These are phyloP conservation scores for Ochetophila trinervis DNA, from an alignment of 306 rosid genomes.

Conservation along the genomic window DNA sequence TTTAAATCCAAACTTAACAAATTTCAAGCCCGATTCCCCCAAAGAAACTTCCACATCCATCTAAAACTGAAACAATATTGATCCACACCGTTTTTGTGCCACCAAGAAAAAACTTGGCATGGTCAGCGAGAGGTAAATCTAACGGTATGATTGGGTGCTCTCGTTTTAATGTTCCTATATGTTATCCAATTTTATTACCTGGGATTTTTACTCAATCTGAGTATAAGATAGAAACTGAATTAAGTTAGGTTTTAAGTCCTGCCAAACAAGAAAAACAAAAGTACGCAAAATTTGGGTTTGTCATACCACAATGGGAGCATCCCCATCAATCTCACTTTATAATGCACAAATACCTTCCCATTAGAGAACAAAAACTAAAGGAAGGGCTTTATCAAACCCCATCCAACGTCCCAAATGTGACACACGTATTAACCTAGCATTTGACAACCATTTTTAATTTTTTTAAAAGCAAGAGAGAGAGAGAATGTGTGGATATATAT, in stretches of 20 bases:
- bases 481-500: too few species aligned
- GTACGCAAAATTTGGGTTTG: background rate
- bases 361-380: slow-evolving; percentile 7
- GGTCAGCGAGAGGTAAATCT: too few species aligned
- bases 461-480: too few species aligned
- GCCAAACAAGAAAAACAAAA: slow-evolving; percentile 18
- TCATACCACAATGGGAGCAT: slow-evolving; percentile 17
- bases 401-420: background rate
- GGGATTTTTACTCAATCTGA: too few species aligned
- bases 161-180: background rate
- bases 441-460: background rate
- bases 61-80: too few species aligned
- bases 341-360: slow-evolving; percentile 2
- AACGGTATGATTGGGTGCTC: background rate
- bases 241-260: slow-evolving; percentile 12
- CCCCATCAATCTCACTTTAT: background rate
- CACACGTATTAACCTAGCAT: background rate
- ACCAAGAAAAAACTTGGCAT: too few species aligned
- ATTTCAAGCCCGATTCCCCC: too few species aligned
- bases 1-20: too few species aligned
- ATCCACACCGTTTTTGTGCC: too few species aligned
- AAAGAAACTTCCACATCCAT: too few species aligned
- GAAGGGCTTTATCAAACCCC: slow-evolving; percentile 4
- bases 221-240: background rate
- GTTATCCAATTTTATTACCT: background rate